Evolutionary conservation across 2,329 filamentous ascomycete species (phyloP).

Genomic region (Xylariaceae sp.): DNA sequence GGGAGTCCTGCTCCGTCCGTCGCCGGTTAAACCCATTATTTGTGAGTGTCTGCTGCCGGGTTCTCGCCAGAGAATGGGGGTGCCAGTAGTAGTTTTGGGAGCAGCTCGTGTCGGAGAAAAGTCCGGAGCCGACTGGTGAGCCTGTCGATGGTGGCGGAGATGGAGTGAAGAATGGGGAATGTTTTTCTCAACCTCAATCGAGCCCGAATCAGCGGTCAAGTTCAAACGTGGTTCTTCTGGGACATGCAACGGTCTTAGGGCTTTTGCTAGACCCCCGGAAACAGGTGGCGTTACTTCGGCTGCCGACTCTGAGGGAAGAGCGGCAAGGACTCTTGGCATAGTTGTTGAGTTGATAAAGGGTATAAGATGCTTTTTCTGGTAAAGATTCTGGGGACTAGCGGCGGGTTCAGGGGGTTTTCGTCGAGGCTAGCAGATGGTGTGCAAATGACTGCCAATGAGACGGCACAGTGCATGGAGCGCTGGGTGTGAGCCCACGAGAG

Average conservation of each 20-base stretch:
- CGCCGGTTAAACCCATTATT: slow-evolving; percentile 42
- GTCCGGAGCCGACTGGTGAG: slow-evolving; percentile 22
- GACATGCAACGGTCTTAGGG: background rate
- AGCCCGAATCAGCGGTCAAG: slow-evolving; percentile 16
- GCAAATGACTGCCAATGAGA: background rate
- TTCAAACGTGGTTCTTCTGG: background rate
- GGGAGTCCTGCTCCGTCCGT: slow-evolving; percentile 32
- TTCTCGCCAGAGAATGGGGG: slow-evolving; percentile 16
- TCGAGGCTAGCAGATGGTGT: background rate
- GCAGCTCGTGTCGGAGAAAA: slow-evolving; percentile 5
- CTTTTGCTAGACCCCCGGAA: background rate
- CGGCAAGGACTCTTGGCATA: slow-evolving; percentile 22
- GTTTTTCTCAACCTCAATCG: slow-evolving; percentile 1
- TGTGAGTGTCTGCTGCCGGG: slow-evolving; percentile 23
- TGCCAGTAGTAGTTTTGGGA: slow-evolving; percentile 13
- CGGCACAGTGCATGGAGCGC: background rate
- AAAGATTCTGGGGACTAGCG: slow-evolving; percentile 4
- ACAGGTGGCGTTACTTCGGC: slow-evolving; percentile 5
- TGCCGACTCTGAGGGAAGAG: slow-evolving; percentile 7
- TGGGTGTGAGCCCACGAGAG: no score
- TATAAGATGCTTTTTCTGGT: slow-evolving; percentile 2
- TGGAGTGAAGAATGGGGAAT: slow-evolving; percentile 8
- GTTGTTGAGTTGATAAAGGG: slow-evolving; percentile 20
- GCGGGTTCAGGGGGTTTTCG: slow-evolving; percentile 12
- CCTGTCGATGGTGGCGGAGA: slow-evolving; percentile 28